These are phyloP conservation scores for Ostreobium quekettii DNA, from an alignment of 139 green algal genomes.

Conservation along the genomic window DNA sequence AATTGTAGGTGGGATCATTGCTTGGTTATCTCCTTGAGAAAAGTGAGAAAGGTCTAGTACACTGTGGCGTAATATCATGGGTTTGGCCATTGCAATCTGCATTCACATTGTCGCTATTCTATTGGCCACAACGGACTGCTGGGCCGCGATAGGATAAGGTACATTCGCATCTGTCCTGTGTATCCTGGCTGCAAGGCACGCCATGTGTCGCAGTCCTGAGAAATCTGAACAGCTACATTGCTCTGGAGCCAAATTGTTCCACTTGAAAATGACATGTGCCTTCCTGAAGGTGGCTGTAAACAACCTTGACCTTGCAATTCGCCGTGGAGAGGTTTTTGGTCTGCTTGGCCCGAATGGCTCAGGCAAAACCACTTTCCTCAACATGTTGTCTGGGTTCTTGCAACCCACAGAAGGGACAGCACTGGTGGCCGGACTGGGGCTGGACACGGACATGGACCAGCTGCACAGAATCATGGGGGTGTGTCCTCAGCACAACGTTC, in stretches of 20 bases:
- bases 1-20: too few species aligned
- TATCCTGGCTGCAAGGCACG: too few species aligned
- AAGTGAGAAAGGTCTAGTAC: too few species aligned
- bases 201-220: too few species aligned
- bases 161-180: too few species aligned
- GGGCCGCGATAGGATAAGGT: too few species aligned
- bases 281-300: slow-evolving; percentile 45
- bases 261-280: slow-evolving; percentile 6
- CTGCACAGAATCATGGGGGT: slow-evolving; percentile 15
- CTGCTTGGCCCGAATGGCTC: slow-evolving; percentile 86
- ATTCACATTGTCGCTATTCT: too few species aligned
- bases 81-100: too few species aligned
- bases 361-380: slow-evolving; percentile 40
- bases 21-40: too few species aligned
- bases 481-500: slow-evolving; percentile 31
- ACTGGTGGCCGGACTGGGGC: slow-evolving; percentile 43
- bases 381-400: slow-evolving; percentile 44
- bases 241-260: too few species aligned
- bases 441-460: slow-evolving; percentile 51
- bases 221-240: slow-evolving; percentile 1
- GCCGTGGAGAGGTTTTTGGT: slow-evolving; percentile 41
- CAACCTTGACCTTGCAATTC: slow-evolving; percentile 36
- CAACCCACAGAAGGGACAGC: slow-evolving; percentile 35
- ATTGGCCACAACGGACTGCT: too few species aligned
- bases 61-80: too few species aligned